These are phyloP conservation scores for Achaetomiella virescens DNA, from an alignment of 495 filamentous ascomycete genomes.

Conservation along the genomic window DNA sequence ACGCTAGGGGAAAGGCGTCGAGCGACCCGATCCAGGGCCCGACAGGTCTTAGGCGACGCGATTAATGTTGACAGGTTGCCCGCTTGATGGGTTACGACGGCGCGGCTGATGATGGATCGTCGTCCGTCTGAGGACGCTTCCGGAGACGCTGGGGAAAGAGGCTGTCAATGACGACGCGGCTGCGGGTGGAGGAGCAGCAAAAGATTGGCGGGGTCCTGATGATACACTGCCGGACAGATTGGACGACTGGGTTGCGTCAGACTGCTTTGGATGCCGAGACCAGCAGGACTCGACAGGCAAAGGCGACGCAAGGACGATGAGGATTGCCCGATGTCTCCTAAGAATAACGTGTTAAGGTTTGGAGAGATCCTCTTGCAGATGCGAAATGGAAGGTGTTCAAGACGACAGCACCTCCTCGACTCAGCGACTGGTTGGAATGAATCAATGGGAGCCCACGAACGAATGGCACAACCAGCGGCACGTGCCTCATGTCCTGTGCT, in stretches of 20 bases:
- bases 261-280: background rate
- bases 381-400: too few species aligned
- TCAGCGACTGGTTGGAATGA: background rate
- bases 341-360: too few species aligned
- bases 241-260: background rate
- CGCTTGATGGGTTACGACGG: background rate
- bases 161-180: conserved; percentile 4
- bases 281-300: background rate
- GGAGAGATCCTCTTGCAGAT: too few species aligned
- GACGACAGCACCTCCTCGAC: too few species aligned
- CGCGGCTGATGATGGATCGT: background rate
- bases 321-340: too few species aligned
- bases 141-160: conserved; percentile 2
- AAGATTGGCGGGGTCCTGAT: conserved; percentile 2
- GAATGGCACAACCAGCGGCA: background rate
- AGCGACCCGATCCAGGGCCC: background rate
- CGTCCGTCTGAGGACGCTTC: background rate
- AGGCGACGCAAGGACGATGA: too few species aligned
- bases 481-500: background rate
- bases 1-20: background rate
- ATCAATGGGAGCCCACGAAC: background rate
- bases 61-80: background rate
- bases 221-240: background rate
- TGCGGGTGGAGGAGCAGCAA: conserved; percentile 1
- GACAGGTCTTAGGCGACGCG: background rate